Base-by-base conservation (phyloP, 2,329 filamentous ascomycete genomes). In the Penicillium verrucosum region DNA sequence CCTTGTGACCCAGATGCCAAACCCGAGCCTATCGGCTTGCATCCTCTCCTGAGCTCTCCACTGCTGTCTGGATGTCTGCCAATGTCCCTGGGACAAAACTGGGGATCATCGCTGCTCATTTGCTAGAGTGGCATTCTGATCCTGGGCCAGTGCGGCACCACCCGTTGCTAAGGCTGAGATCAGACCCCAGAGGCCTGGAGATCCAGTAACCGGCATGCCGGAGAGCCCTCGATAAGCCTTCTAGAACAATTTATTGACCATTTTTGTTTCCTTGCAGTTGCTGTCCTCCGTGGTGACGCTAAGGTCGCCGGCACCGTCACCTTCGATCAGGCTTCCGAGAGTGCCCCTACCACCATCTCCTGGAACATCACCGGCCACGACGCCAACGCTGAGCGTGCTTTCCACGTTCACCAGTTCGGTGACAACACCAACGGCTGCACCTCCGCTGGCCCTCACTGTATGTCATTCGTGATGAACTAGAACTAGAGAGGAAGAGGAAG, bases 341-440 rank as follows among this genome's bases (percentile, higher is more conserved):
- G 81, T 70, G 79, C 85, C 70, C 86, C 88, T 68, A 97, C 94
- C 75, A 93, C 83, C 77, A 84, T 99, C 81, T 85, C 88, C 74
- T 99, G 90, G 88, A 86, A 97, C 80, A 92, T 99, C 80, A 83
- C 85, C 61, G 93, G 94, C 80, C 83, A 97, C 80, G 92, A 97
- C 75, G 73, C 93, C 80, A 96, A 96, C 78, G 92, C 94, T 74
- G 86, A 96, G 87, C 93, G 94, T 80, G 94, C 91, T 79, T 92
- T 97, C 85, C 94, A 99, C 85, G 88, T 99, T 74, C 94, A 99
- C 84, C 90, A 94, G 78, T 99, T 96, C 74, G 94, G 94, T 77
- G 94, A 97, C 85, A 97, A 97, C 86, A 97, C 94, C 84, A 99
- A 99, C 81, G 94, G 94, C 78, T 99, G 94, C 89, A 97, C 93